Conservation (phyloP, 129 eudicot species). For the Sambucus nigra region DNA sequence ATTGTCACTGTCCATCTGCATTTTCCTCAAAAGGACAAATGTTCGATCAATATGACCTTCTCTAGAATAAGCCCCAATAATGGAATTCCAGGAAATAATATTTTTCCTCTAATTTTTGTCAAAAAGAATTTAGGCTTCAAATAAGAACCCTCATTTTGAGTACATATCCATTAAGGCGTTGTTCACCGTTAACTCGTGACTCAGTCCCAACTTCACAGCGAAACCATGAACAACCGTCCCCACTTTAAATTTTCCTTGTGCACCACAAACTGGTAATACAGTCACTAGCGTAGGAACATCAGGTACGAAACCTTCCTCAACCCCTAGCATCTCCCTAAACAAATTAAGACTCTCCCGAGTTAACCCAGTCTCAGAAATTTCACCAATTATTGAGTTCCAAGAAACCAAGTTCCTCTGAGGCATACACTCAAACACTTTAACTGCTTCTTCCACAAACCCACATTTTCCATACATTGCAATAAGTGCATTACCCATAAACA, state of each 20-base stretch:
- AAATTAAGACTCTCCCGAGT: no score
- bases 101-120: slow-evolving; percentile 8
- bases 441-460: no score
- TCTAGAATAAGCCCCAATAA: slow-evolving; percentile 15
- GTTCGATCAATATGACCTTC: slow-evolving; percentile 10
- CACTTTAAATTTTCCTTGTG: background rate
- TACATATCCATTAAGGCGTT: slow-evolving; percentile 24
- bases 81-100: slow-evolving; percentile 25
- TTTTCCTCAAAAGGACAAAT: slow-evolving; percentile 14
- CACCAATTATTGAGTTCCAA: no score
- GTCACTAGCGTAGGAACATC: no score
- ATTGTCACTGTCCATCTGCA: background rate
- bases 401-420: no score
- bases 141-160: slow-evolving; percentile 13
- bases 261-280: slow-evolving; percentile 13
- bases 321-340: no score
- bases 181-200: slow-evolving; percentile 8
- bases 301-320: no score
- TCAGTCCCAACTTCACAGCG: slow-evolving; percentile 14
- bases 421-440: no score
- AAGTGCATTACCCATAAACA: no score
- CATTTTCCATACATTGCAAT: no score
- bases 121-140: slow-evolving; percentile 8
- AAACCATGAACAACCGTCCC: slow-evolving; percentile 17
- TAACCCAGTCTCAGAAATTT: no score